phyloP scores from a whole-genome alignment of 2,329 filamentous ascomycete genomes.

The Xylariaceae sp. region DNA sequence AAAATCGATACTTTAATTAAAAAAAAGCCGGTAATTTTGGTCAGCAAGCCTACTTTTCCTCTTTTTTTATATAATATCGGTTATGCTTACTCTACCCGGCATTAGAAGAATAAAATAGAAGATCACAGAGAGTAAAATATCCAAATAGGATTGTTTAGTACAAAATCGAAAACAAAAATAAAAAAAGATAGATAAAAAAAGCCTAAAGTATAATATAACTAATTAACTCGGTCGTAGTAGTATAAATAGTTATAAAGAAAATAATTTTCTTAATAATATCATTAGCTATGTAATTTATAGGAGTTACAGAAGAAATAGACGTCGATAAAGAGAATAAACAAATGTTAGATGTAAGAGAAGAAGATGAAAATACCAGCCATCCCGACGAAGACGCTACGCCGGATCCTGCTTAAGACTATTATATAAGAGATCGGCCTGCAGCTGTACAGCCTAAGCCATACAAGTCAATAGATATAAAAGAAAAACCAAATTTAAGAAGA shows the following conservation, averaged over 20 bases:
- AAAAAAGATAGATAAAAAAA: neutral
- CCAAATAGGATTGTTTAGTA: conserved; percentile 57
- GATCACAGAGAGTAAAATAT: conserved; percentile 56
- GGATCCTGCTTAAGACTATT: neutral
- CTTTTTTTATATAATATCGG: conserved; percentile 55
- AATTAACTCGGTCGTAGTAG: too few relatives aligned
- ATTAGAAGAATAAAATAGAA: too few relatives aligned
- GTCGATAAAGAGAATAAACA: too few relatives aligned
- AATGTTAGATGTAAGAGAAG: too few relatives aligned
- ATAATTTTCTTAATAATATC: neutral
- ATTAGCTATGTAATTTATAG: neutral
- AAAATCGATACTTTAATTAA: neutral
- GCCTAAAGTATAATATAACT: neutral
- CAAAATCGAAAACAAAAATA: conserved; percentile 40
- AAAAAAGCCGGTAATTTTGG: conserved; percentile 11
- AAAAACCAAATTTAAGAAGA: neutral
- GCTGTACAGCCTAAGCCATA: neutral
- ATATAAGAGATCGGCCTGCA: neutral
- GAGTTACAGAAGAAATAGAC: too few relatives aligned
- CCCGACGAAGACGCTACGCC: neutral
- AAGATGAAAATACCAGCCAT: too few relatives aligned
- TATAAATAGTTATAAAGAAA: neutral
- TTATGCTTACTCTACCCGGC: too few relatives aligned
- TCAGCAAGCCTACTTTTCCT: conserved; percentile 35
- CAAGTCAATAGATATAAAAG: neutral